Evolutionary conservation across 805 yeast genomes (phyloP), one percentile per base, ranked within the genome.

Genomic region (Barnettozyma vustinii): DNA sequence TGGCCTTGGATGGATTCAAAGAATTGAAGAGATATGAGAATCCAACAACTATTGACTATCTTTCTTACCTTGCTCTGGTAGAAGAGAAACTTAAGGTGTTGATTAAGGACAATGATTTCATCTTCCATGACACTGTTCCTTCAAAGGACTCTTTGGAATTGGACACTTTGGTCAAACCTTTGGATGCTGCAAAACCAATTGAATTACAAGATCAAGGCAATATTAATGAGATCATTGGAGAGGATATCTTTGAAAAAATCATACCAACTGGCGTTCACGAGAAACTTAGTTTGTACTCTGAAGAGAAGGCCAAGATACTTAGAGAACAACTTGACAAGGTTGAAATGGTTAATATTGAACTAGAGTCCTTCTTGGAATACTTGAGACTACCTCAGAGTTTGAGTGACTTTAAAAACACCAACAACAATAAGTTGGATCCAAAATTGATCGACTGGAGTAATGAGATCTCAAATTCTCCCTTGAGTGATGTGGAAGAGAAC

Each of bases 181-280:
- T 86, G 68, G 86, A 81, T 42, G 84, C 89, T 49, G 81, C 83
- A 1, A 81, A 83, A 57, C 71, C 82, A 1, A 72, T 83, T 6
- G 71, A 82, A 2, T 57, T 81, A 33, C 67, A 65, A 39, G 76
- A 74, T n/a, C 75, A 70, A 44, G 49, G 50, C n/a, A 74, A 71
- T 42, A 70, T 85, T 40, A 71, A 72, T 37, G 68, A 73, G 10
- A 56, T 74, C 44, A 64, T 72, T 48, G 73, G 72, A 9, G 66
- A 66, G 41, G 84, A 82, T 52, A 72, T 92, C 42, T 88, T 88
- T 65, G 84, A 77, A 44, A 84, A 83, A 53, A 86, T 92, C 19
- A 80, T 94, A 6, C 98, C 98, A 2, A 72, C 90, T 60, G 79
- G 82, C 32, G 89, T 92, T 18, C 96, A 90, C 61, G 96, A 92